Evolutionary conservation across 257 asterid species (phyloP).

Genomic region (Penstemon eatonii): DNA sequence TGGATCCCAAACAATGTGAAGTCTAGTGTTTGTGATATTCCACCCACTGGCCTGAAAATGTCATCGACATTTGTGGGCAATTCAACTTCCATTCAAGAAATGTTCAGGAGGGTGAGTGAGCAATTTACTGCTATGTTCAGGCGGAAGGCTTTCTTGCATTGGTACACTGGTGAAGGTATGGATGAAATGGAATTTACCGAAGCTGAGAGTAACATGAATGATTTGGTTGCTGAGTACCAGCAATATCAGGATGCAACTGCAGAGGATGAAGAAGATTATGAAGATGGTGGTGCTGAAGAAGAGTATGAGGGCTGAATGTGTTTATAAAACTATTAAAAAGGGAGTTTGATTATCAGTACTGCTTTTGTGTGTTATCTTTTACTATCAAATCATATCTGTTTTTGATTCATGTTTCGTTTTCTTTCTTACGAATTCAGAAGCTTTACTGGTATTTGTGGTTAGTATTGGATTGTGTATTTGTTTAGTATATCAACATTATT

Average conservation of each 20-base stretch:
- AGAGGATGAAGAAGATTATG: slow-evolving; percentile 54
- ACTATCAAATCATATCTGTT: neutral
- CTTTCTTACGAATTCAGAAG: neutral
- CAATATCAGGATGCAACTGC: slow-evolving; percentile 69
- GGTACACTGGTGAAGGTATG: slow-evolving; percentile 77
- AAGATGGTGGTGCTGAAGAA: slow-evolving; percentile 45
- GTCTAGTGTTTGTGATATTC: slow-evolving; percentile 66
- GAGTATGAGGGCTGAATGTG: slow-evolving; percentile 36
- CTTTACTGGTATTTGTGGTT: neutral
- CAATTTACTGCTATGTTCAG: slow-evolving; percentile 74
- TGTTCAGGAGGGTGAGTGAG: slow-evolving; percentile 69
- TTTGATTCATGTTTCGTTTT: neutral
- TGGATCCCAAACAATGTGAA: slow-evolving; percentile 74
- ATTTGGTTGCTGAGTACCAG: slow-evolving; percentile 64
- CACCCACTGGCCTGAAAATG: slow-evolving; percentile 63
- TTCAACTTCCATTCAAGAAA: slow-evolving; percentile 65
- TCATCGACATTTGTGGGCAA: slow-evolving; percentile 61
- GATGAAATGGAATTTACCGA: slow-evolving; percentile 74
- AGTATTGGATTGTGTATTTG: slow-evolving; percentile 11
- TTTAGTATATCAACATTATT: slow-evolving; percentile 1
- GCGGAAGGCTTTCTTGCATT: slow-evolving; percentile 63
- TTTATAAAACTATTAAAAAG: too few relatives aligned
- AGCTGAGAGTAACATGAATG: slow-evolving; percentile 76
- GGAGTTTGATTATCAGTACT: neutral
- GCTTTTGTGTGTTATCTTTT: slow-evolving; percentile 4